Base-by-base conservation (phyloP, 345 rosid genomes). In the Populus ilicifolia region DNA sequence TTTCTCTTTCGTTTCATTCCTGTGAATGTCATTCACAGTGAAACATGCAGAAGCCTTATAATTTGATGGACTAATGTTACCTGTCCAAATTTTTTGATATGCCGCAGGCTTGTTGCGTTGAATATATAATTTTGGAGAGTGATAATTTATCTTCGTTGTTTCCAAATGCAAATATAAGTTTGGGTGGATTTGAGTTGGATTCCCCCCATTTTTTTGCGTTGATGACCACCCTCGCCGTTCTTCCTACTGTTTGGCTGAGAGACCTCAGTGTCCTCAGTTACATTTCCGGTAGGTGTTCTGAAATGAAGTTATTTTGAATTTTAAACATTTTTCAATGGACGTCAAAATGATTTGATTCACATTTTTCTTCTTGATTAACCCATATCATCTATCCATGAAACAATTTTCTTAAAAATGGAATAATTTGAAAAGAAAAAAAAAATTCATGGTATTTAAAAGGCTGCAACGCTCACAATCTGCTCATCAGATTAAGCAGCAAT, bases 171-270 rank as follows among this genome's bases (percentile, higher is more conserved):
- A 79, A 85, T 61, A 13, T 92, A 64, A 93, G 77, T 82, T 67
- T 92, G 70, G 91, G 93, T 29, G 90, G 89, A 75, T 76, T 88
- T 48, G 75, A 89, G 29, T 78, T 95, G 75, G 84, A 78, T 83
- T 74, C 98, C 0, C 89, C 75, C 67, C 92, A 84, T 75, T 82
- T 95, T 25, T 95, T 95, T 76, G 96, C 98, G 18, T 62, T 95
- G 65, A 43, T 93, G 80, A 67, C 91, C 50, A 80, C 96, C 64
- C 86, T 95, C 5, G 93, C 96, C 59, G 87, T 93, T 80, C 97
- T 95, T 72, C 98, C 99, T 0, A 95, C 98, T 0, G 92, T 86
- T 80, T 93, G 97, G 97, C 99, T 93, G 44, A 88, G 97, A 72
- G 99, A 95, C 85, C 91, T 95, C 63, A 88, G 91, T 33, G 56